phyloP scores from a whole-genome alignment of 371 early-diverging fungal genomes.

The Zopfochytrium polystomum region DNA sequence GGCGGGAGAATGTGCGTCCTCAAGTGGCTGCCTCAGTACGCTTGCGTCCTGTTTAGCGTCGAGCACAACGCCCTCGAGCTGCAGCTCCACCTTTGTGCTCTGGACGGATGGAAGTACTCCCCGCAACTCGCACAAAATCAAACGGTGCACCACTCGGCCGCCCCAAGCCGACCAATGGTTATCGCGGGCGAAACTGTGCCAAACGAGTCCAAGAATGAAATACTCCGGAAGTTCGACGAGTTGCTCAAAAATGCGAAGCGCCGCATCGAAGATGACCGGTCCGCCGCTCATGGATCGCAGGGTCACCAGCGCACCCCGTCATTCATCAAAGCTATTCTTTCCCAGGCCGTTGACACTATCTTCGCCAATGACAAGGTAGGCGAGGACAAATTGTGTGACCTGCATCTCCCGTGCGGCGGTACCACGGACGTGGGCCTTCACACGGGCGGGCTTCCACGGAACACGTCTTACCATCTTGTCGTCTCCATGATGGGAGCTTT shows the following conservation, averaged over 20 bases:
- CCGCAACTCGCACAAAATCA: neutral
- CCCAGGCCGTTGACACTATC: neutral
- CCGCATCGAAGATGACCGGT: neutral
- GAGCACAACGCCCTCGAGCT: no score
- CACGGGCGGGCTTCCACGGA: neutral
- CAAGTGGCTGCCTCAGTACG: no score
- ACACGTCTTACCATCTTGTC: neutral
- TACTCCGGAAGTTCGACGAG: neutral
- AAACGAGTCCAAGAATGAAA: neutral
- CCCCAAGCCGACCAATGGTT: no score
- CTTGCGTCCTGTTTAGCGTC: no score
- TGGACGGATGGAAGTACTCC: neutral
- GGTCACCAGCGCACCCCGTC: slow-evolving; percentile 14
- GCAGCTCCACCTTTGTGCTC: neutral
- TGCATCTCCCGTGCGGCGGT: neutral
- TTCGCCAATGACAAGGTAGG: neutral
- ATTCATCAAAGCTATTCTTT: slow-evolving; percentile 4
- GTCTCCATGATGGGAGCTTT: no score
- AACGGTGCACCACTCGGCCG: neutral
- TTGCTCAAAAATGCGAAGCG: neutral
- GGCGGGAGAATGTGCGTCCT: no score
- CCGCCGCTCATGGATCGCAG: neutral
- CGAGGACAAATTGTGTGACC: neutral
- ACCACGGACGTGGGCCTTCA: slow-evolving; percentile 15
- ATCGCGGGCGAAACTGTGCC: neutral